Conservation (phyloP, 176 grass and related monocot species). For the Eragrostis nindensis region DNA sequence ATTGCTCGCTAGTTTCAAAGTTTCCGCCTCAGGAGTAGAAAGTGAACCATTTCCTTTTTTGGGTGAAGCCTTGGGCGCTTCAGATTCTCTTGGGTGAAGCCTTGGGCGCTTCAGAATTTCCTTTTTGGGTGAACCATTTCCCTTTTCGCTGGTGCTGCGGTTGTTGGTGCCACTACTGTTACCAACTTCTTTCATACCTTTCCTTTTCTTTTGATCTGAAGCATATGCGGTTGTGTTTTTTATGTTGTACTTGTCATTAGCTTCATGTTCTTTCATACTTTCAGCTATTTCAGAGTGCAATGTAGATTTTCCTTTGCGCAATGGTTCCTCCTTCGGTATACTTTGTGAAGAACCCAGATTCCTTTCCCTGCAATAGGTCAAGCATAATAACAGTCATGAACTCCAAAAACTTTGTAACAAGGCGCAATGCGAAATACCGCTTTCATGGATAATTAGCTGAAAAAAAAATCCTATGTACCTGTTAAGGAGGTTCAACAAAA, state of each 20-base stretch:
- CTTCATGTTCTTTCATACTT: slow-evolving; percentile 42
- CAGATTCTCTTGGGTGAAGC: slow-evolving; percentile 37
- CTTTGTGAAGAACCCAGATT: slow-evolving; percentile 19
- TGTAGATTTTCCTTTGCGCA: slow-evolving; percentile 22
- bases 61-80: slow-evolving; percentile 3
- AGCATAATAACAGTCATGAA: slow-evolving; percentile 21
- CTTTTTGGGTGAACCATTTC: slow-evolving; percentile 42
- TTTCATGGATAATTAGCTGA: slow-evolving; percentile 5
- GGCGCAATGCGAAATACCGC: not conserved
- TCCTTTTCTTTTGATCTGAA: slow-evolving; percentile 37
- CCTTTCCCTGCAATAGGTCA: slow-evolving; percentile 42
- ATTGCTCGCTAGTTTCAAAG: not conserved
- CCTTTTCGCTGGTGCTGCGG: slow-evolving; percentile 13
- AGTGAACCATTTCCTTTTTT: slow-evolving; percentile 7
- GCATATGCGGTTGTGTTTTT: not conserved
- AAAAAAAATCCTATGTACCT: slow-evolving; percentile 45
- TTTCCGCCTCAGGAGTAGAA: slow-evolving; percentile 15
- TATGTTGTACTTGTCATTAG: slow-evolving; percentile 34
- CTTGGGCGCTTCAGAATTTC: slow-evolving; percentile 30
- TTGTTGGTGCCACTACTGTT: not conserved
- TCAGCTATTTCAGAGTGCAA: slow-evolving; percentile 32
- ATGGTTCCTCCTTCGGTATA: not conserved
- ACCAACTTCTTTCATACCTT: slow-evolving; percentile 11
- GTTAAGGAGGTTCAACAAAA: slow-evolving; percentile 37
- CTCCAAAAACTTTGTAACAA: not conserved